Conservation (phyloP, 139 green algal species). For the Zygnema circumcarinatum region DNA sequence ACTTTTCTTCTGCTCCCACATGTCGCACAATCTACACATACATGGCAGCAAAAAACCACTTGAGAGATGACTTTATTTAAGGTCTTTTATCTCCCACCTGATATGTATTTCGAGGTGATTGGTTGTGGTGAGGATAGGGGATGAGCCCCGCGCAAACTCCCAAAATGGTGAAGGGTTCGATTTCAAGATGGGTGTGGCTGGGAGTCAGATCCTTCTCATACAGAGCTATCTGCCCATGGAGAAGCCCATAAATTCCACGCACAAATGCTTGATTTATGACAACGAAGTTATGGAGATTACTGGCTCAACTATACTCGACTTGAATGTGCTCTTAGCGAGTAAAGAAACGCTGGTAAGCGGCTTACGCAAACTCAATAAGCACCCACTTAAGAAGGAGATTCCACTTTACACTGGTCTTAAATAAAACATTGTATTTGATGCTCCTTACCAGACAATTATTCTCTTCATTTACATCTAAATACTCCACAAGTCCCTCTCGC, state of each 20-base stretch:
- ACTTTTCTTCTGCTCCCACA: not conserved
- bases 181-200: constrained; percentile 93
- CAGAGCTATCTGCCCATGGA: constrained; percentile 73
- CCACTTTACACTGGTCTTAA: too few species aligned
- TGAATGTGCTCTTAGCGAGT: too few species aligned
- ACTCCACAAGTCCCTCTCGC: constrained; percentile 89
- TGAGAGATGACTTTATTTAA: not conserved
- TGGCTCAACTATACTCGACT: too few species aligned
- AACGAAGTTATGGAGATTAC: too few species aligned
- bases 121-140: constrained; percentile 99
- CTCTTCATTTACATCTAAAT: constrained; percentile 98
- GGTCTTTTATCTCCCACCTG: constrained; percentile 64
- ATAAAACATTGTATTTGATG: too few species aligned
- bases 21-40: too few species aligned
- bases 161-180: constrained; percentile 98
- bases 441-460: constrained; percentile 83
- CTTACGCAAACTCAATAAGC: too few species aligned
- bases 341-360: too few species aligned
- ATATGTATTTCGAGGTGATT: constrained; percentile 98
- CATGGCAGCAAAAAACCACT: not conserved
- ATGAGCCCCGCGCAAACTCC: constrained; percentile 97
- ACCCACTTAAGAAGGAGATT: too few species aligned
- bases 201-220: constrained; percentile 73
- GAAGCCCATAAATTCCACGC: constrained; percentile 5
- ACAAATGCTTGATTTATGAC: too few species aligned